Conservation (phyloP, 768 basidiomycete genomes). For the Hypsizygus marmoreus region DNA sequence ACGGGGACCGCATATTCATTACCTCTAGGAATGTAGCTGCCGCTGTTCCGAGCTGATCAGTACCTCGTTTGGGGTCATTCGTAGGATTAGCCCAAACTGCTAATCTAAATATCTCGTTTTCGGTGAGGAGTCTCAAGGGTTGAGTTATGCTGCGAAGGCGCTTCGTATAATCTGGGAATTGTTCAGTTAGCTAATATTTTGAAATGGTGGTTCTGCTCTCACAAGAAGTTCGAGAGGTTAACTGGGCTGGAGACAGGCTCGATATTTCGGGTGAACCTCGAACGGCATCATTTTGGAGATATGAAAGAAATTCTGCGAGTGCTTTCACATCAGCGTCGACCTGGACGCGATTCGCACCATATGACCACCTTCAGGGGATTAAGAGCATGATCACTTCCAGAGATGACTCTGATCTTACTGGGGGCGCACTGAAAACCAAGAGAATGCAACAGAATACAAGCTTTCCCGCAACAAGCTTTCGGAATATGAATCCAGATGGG, state of each 20-base stretch:
- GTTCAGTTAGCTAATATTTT: neutral
- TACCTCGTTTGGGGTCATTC: slow-evolving; percentile 71
- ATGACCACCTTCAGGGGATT: slow-evolving; percentile 77
- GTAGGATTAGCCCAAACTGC: slow-evolving; percentile 89
- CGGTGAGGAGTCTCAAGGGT: slow-evolving; percentile 81
- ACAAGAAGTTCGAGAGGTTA: slow-evolving; percentile 43
- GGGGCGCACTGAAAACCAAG: slow-evolving; percentile 93
- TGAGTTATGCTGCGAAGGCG: slow-evolving; percentile 69
- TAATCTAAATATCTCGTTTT: slow-evolving; percentile 87
- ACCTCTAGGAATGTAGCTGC: slow-evolving; percentile 68
- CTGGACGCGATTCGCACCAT: slow-evolving; percentile 91
- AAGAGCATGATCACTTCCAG: slow-evolving; percentile 5
- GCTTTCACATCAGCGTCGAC: slow-evolving; percentile 87
- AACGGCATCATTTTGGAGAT: slow-evolving; percentile 73
- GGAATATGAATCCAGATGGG: slow-evolving; percentile 78
- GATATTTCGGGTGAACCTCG: slow-evolving; percentile 60
- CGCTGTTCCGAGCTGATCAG: slow-evolving; percentile 53
- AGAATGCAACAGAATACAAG: slow-evolving; percentile 79
- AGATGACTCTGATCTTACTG: slow-evolving; percentile 58
- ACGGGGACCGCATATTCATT: slow-evolving; percentile 14
- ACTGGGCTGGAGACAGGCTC: slow-evolving; percentile 59
- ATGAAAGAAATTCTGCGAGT: slow-evolving; percentile 78
- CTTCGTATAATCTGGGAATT: slow-evolving; percentile 50
- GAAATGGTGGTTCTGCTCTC: slow-evolving; percentile 18
- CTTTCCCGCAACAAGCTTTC: slow-evolving; percentile 75